A percentile compares a stretch with the other conserved stretches of the same genome.
These are phyloP conservation scores for Penicillium desertorum DNA, from an alignment of 495 filamentous ascomycete genomes.

Conservation along the genomic window DNA sequence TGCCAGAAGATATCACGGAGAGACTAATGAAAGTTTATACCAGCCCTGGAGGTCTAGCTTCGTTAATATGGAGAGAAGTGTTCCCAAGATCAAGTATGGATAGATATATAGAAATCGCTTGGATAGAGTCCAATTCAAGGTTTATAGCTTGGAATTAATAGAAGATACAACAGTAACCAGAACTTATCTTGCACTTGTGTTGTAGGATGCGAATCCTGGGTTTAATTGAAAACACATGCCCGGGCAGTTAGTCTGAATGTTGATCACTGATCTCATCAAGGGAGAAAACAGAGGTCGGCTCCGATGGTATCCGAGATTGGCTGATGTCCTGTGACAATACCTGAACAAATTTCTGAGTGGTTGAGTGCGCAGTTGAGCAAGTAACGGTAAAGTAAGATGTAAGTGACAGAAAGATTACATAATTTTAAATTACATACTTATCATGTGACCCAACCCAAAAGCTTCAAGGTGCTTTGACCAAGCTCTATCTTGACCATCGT, in stretches of 20 bases:
- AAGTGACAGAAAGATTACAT: conserved; percentile 1
- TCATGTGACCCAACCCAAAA: conserved; percentile 12
- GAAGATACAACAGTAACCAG: not conserved
- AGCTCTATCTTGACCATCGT: conserved; percentile 16
- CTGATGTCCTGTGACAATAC: conserved; percentile 2
- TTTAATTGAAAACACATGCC: not conserved
- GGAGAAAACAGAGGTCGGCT: conserved; percentile 7
- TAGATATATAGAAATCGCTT: no score
- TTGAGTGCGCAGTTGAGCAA: no score
- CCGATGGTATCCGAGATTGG: conserved; percentile 29
- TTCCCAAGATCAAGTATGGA: no score
- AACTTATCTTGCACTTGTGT: not conserved
- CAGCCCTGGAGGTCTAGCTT: no score
- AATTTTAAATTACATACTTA: not conserved
- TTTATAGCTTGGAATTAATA: no score
- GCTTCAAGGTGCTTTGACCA: conserved; percentile 8
- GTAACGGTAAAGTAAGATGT: not conserved
- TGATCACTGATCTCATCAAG: conserved; percentile 13
- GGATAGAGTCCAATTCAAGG: no score
- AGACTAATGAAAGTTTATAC: no score
- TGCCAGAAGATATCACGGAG: not conserved
- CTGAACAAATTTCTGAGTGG: not conserved
- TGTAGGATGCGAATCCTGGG: not conserved
- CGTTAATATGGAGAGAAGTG: no score
- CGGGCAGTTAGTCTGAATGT: not conserved